Base-by-base conservation (phyloP, 2,329 filamentous ascomycete species). In the Ascochyta koolunga region DNA sequence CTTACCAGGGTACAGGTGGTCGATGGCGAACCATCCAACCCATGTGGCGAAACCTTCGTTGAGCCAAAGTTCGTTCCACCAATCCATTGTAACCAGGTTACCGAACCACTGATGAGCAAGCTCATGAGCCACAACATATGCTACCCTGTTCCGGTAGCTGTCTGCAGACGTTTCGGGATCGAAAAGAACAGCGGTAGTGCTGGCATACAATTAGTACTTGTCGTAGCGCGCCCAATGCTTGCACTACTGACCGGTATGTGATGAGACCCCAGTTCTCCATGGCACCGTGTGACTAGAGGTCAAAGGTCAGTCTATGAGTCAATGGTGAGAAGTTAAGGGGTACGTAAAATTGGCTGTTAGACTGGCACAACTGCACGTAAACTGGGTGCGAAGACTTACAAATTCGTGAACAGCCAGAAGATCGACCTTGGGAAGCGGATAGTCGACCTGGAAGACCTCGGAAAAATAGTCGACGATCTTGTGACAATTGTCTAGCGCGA, bases 221-320 rank as follows among this genome's bases (percentile, higher is more conserved):
- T n/a, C 21, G 25, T 13, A 13, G 19, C 7, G 9, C 54, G 18
- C 5, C n/a, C 2, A 22, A 2, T 24, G 9, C 16, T 24, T 33
- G n/a, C 16, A 25, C 10, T 27, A 59, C 60, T 56, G 18, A 75
- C 74, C 92, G 86, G 79, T 98, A 99, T 27, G 95, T 98, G 54
- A 99, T 91, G 48, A 99, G 82, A 73, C 93, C 93, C 93, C 93
- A 98, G 76, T 98, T 98, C 82, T 98, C 93, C 93, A 98, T 97
- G 59, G 93, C 93, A 62, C 93, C 93, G 54, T 84, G 81, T 68
- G 81, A 83, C 82, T 84, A 78, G 61, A 64, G 72, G 61, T 46
- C 66, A 65, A 58, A 45, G 68, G 73, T 83, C 68, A 83, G 80
- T 63, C 36, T 55, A 31, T 25, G 74, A 56, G 37, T 45, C 46